Evolutionary conservation across 2,329 filamentous ascomycete genomes (phyloP).

Genomic region (Neofusicoccum sp.): DNA sequence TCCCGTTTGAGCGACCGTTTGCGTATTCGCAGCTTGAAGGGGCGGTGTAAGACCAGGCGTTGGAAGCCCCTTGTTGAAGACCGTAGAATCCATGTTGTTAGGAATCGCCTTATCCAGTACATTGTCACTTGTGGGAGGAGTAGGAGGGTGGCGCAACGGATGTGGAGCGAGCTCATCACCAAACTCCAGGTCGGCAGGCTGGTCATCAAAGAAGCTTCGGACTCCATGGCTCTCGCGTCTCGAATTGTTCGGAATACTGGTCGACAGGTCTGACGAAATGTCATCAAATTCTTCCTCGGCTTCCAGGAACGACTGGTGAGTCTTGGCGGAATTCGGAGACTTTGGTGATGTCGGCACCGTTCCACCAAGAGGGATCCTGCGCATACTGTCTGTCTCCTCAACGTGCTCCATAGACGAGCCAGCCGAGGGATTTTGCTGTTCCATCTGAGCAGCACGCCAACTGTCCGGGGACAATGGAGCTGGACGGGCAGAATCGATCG

Average conservation of each 20-base stretch:
- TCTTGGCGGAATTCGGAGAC: constrained; percentile 21
- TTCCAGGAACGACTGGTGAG: constrained; percentile 49
- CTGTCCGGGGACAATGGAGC: constrained; percentile 28
- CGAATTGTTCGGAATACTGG: constrained; percentile 45
- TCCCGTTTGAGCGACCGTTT: not conserved
- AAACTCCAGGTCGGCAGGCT: constrained; percentile 36
- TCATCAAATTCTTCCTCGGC: constrained; percentile 58
- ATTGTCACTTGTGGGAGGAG: constrained; percentile 42
- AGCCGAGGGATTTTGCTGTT: constrained; percentile 34
- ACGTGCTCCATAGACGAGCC: constrained; percentile 52
- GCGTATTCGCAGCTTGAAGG: not conserved
- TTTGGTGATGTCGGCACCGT: constrained; percentile 38
- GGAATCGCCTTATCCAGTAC: constrained; percentile 25
- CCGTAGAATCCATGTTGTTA: constrained; percentile 25
- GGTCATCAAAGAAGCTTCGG: constrained; percentile 51
- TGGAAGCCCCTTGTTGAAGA: constrained; percentile 35
- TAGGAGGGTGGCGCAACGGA: constrained; percentile 40
- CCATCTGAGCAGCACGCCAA: constrained; percentile 21
- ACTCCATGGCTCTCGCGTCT: constrained; percentile 39
- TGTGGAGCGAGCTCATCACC: constrained; percentile 32
- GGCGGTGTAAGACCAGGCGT: constrained; percentile 40
- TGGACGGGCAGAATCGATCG: constrained; percentile 21
- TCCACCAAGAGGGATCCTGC: constrained; percentile 45
- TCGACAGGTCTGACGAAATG: constrained; percentile 49
- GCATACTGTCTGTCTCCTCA: constrained; percentile 52